Percentiles rank a stretch among this genome's conserved stretches.
These are phyloP conservation scores for Boletus sensibilis DNA, from an alignment of 768 basidiomycete species.

Conservation along the genomic window DNA sequence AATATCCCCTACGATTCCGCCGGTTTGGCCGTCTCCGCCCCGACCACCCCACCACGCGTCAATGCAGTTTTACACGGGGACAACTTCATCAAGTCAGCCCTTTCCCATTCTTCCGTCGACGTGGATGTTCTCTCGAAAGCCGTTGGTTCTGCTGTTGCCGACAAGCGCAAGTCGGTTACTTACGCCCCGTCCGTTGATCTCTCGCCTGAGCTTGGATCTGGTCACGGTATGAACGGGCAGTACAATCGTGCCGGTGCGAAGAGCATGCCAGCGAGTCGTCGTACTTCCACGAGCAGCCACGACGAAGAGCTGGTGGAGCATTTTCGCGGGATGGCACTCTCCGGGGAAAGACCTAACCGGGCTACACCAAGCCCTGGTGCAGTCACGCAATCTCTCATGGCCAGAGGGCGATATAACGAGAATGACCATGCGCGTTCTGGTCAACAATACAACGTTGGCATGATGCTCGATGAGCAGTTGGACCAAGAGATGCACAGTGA, in stretches of 20 bases:
- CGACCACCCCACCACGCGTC: slow-evolving; percentile 83
- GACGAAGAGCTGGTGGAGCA: slow-evolving; percentile 81
- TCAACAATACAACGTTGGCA: slow-evolving; percentile 73
- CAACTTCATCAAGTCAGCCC: slow-evolving; percentile 40
- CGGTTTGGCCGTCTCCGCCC: slow-evolving; percentile 79
- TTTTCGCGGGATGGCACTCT: slow-evolving; percentile 68
- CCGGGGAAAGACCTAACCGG: slow-evolving; percentile 57
- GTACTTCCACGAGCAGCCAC: slow-evolving; percentile 84
- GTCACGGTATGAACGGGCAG: slow-evolving; percentile 46
- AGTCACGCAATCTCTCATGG: slow-evolving; percentile 52
- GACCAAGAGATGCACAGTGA: slow-evolving; percentile 93
- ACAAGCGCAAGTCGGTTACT: slow-evolving; percentile 86
- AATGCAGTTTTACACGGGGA: slow-evolving; percentile 68
- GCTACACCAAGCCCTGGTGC: slow-evolving; percentile 56
- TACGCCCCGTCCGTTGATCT: slow-evolving; percentile 77
- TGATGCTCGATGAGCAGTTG: slow-evolving; percentile 91
- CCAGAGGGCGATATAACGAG: slow-evolving; percentile 53
- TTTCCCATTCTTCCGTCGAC: slow-evolving; percentile 55
- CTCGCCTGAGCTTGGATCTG: slow-evolving; percentile 61
- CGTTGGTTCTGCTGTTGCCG: slow-evolving; percentile 61
- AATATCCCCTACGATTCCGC: slow-evolving; percentile 66
- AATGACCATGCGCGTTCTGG: slow-evolving; percentile 61
- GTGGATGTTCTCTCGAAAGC: slow-evolving; percentile 64
- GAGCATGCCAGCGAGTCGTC: slow-evolving; percentile 90
- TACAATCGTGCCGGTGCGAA: slow-evolving; percentile 77